phyloP scores from a whole-genome alignment of 2,329 filamentous ascomycete genomes.

The Pyrenophora tritici-repentis region DNA sequence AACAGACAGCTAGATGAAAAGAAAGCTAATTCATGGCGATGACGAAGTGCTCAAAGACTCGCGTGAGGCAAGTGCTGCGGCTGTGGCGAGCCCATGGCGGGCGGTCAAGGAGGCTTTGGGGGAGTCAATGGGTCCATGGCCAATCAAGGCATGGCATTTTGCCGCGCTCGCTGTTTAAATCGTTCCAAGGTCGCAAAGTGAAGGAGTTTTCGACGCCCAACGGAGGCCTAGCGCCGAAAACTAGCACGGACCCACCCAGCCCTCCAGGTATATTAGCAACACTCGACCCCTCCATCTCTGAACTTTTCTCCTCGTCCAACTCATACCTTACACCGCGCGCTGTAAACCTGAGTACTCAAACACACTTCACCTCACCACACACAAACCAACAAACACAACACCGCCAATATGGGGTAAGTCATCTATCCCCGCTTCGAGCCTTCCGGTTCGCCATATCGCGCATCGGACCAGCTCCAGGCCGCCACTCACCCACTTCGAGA shows the following conservation, averaged over 20 bases:
- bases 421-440: conserved; percentile 20
- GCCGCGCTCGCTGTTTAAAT: conserved; percentile 16
- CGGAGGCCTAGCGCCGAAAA: conserved; percentile 19
- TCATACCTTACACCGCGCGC: conserved; percentile 20
- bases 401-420: conserved; percentile 67
- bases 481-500: neutral
- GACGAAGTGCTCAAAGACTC: conserved; percentile 19
- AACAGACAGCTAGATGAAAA: too few species aligned
- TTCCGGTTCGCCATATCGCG: conserved; percentile 6
- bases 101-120: conserved; percentile 21
- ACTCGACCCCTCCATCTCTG: conserved; percentile 13
- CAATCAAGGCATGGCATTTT: conserved; percentile 17
- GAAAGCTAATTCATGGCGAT: conserved; percentile 7
- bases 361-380: conserved; percentile 43
- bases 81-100: conserved; percentile 26
- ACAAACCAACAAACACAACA: conserved; percentile 41
- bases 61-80: conserved; percentile 27
- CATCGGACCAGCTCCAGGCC: neutral
- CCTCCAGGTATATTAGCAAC: conserved; percentile 16
- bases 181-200: conserved; percentile 11
- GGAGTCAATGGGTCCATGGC: conserved; percentile 3
- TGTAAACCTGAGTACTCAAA: conserved; percentile 27
- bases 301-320: conserved; percentile 19
- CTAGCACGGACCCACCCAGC: conserved; percentile 10
- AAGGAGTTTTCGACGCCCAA: conserved; percentile 22